Evolutionary conservation across 768 basidiomycete species (phyloP), one percentile per base, ranked within the genome.

Genomic region (Lactifluus subvellereus): DNA sequence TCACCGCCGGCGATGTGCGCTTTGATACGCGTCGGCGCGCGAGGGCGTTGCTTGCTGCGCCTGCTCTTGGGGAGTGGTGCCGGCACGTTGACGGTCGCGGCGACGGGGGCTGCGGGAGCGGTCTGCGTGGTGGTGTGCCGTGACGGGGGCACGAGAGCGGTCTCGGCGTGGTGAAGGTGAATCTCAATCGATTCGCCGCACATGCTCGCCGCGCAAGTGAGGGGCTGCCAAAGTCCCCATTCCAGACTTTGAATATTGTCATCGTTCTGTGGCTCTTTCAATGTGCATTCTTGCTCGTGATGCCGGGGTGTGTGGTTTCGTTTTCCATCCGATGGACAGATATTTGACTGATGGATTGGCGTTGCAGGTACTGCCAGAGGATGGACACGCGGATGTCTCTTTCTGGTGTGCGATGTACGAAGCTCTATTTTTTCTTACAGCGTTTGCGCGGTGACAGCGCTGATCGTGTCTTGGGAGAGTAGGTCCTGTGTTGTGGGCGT

Each of bases 401-500:
- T 71, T 73, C 65, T 72, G 68, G 67, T 72, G 73, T 50, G 68
- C 69, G n/a, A 70, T 70, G 66, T 72, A 45, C 59, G 65, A 59
- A 30, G 10, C 35, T 32, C 43, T 16, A 14, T 45, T 16, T 57
- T 52, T 6, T 45, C 22, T 14, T 40, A 54, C 38, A 10, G 43
- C n/a, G 8, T 27, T 48, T 54, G 16, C 33, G 4, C 32, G 51
- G 32, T 38, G 38, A 22, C 13, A 32, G 6, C 14, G 16, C 53
- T 66, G 27, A 59, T 50, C 13, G 57, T 43, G 53, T 54, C 50
- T 40, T 54, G 14, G 43, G 45, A 6, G 62, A 33, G 33, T 30
- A 72, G 72, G 27, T 71, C 72, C 51, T 71, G 70, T 62, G 66
- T 73, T 20, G 72, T 72, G 22, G 72, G 69, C 33, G 56, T 74